These are phyloP conservation scores for Trichophyton mentagrophytes DNA, from an alignment of 2,329 filamentous ascomycete genomes.

Conservation along the genomic window DNA sequence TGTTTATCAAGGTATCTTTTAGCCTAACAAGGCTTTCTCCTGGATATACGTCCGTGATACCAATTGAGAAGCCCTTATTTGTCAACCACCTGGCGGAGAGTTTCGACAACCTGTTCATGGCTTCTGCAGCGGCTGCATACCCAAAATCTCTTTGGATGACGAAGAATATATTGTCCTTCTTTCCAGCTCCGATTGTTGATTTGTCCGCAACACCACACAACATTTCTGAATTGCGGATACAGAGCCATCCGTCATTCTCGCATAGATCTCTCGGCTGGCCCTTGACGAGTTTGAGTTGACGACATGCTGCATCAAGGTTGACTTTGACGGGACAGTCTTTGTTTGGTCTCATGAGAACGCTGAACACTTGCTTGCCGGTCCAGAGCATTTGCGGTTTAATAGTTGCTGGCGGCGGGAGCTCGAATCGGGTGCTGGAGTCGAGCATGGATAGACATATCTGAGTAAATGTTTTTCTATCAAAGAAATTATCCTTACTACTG, in stretches of 20 bases:
- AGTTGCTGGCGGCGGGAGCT: conserved; percentile 76
- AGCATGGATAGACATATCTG: conserved; percentile 94
- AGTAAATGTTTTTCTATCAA: conserved; percentile 73
- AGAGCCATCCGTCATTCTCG: conserved; percentile 77
- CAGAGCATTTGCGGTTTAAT: conserved; percentile 75
- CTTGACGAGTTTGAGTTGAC: conserved; percentile 47
- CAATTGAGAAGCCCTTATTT: conserved; percentile 90
- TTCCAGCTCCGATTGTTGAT: conserved; percentile 87
- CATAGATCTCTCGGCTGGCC: conserved; percentile 48
- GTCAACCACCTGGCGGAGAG: conserved; percentile 79
- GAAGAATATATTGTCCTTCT: conserved; percentile 97
- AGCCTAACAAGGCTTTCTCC: conserved; percentile 54
- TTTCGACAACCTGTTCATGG: conserved; percentile 89
- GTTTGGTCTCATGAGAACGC: conserved; percentile 79
- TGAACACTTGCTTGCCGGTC: conserved; percentile 97
- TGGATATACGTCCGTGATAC: conserved; percentile 87
- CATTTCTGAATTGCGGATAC: conserved; percentile 89
- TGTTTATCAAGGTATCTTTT: conserved; percentile 63
- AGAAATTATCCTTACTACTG: conserved; percentile 87
- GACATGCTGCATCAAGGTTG: conserved; percentile 87
- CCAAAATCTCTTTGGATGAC: conserved; percentile 92
- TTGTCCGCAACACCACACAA: conserved; percentile 99
- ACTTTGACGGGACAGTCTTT: conserved; percentile 68
- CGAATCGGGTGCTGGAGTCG: conserved; percentile 60
- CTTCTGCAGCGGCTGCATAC: conserved; percentile 70